These are phyloP conservation scores for Metschnikowia peoriensis DNA, from an alignment of 805 yeast species.

Conservation along the genomic window DNA sequence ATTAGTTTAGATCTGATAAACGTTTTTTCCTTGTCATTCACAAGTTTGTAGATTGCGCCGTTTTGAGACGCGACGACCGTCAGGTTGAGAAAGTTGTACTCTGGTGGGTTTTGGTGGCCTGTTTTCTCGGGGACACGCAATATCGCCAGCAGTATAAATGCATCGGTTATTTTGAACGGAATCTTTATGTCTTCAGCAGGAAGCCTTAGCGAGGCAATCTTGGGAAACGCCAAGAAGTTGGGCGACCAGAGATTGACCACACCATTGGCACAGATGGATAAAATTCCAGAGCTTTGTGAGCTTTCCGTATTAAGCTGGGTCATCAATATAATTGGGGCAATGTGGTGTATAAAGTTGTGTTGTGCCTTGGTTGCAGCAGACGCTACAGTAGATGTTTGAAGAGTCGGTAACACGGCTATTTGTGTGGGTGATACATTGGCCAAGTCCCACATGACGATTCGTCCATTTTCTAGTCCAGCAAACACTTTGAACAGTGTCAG, in stretches of 20 bases:
- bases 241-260: slow-evolving; percentile 21
- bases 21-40: slow-evolving; percentile 10
- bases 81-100: slow-evolving; percentile 15
- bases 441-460: slow-evolving; percentile 51
- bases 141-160: slow-evolving; percentile 2
- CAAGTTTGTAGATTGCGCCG: slow-evolving; percentile 11
- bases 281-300: slow-evolving; percentile 11
- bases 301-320: slow-evolving; percentile 10
- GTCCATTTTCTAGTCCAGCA: slow-evolving; percentile 52
- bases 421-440: slow-evolving; percentile 14
- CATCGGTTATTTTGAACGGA: slow-evolving; percentile 3
- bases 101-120: slow-evolving; percentile 13
- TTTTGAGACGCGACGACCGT: slow-evolving; percentile 9
- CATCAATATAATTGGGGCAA: slow-evolving; percentile 15
- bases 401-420: slow-evolving; percentile 19
- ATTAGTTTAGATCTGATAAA: not conserved
- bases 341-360: slow-evolving; percentile 12
- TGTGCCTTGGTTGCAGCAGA: slow-evolving; percentile 3
- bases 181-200: not conserved
- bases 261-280: slow-evolving; percentile 18
- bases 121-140: slow-evolving; percentile 1
- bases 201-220: slow-evolving; percentile 14
- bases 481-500: slow-evolving; percentile 39
- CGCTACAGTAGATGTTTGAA: slow-evolving; percentile 16
- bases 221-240: slow-evolving; percentile 20